A percentile compares a stretch with the other conserved stretches of the same genome.
Conservation (phyloP, 1,284 basidiomycete genomes). For the Puccinia brachypodii region DNA sequence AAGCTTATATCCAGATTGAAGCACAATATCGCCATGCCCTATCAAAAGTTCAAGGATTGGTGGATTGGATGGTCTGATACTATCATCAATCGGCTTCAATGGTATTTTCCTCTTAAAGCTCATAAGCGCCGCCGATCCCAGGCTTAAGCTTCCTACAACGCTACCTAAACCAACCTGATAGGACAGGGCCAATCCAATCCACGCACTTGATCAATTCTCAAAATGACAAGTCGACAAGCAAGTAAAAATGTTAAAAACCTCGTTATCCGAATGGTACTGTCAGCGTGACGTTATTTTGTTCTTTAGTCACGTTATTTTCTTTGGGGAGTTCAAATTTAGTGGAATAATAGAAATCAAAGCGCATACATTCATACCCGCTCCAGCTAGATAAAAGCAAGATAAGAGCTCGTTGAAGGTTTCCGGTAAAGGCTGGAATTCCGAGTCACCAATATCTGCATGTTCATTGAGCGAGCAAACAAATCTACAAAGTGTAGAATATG, state of each 20-base stretch:
- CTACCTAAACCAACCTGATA: constrained; percentile 17
- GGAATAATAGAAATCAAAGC: not conserved
- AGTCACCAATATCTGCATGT: not conserved
- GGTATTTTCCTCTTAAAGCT: constrained; percentile 25
- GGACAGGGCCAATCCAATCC: not conserved
- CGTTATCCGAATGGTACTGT: constrained; percentile 46
- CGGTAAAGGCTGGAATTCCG: not conserved
- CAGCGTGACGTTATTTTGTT: no score
- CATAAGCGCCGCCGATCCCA: constrained; percentile 41
- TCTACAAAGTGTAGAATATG: constrained; percentile 1
- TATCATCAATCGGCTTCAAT: not conserved
- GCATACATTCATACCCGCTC: constrained; percentile 43
- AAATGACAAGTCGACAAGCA: not conserved
- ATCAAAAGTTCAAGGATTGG: constrained; percentile 20
- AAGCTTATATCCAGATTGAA: constrained; percentile 28
- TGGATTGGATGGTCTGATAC: not conserved
- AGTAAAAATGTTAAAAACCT: constrained; percentile 11
- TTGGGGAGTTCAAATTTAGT: not conserved
- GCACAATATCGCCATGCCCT: constrained; percentile 39
- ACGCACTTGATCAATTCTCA: not conserved
- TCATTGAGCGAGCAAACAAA: constrained; percentile 14
- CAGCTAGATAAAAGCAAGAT: constrained; percentile 38
- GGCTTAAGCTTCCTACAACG: constrained; percentile 33
- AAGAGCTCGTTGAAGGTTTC: constrained; percentile 40
- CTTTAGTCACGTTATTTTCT: no score